A percentile compares a stretch with the other conserved stretches of the same genome.
Conservation (phyloP, 2,329 filamentous ascomycete genomes). For the Trichocomaceae sp. region DNA sequence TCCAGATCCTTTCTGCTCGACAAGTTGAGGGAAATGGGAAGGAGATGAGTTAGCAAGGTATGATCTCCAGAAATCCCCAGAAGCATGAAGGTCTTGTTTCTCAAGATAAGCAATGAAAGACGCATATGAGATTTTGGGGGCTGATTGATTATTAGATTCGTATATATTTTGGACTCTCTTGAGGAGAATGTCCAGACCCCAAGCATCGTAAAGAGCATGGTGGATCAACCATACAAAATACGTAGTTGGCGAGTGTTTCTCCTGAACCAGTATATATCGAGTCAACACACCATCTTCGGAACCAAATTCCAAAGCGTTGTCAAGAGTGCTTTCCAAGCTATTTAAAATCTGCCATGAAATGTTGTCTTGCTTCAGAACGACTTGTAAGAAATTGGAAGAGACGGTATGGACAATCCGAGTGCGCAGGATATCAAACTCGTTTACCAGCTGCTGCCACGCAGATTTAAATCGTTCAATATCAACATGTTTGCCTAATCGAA, state of each 20-base stretch:
- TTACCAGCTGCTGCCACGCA: constrained; percentile 42
- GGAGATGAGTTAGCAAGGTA: constrained; percentile 24
- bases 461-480: constrained; percentile 40
- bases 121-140: constrained; percentile 5
- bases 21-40: constrained; percentile 25
- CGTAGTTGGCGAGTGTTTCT: constrained; percentile 17
- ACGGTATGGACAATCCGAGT: constrained; percentile 42
- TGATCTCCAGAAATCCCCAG: constrained; percentile 26
- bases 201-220: constrained; percentile 14
- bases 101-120: constrained; percentile 27
- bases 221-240: constrained; percentile 44
- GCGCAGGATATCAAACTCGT: constrained; percentile 43
- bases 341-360: constrained; percentile 31
- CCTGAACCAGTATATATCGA: constrained; percentile 31
- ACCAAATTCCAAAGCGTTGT: constrained; percentile 22
- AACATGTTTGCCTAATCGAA: constrained; percentile 32
- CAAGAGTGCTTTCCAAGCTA: constrained; percentile 23
- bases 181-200: constrained; percentile 33
- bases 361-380: constrained; percentile 29
- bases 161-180: constrained; percentile 34
- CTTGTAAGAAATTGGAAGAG: constrained; percentile 33
- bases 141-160: constrained; percentile 3
- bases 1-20: constrained; percentile 17
- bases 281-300: constrained; percentile 31
- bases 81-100: constrained; percentile 22